A percentile compares a stretch with the other conserved stretches of the same genome.
These are phyloP conservation scores for Benincasa hispida DNA, from an alignment of 306 rosid species.

Conservation along the genomic window DNA sequence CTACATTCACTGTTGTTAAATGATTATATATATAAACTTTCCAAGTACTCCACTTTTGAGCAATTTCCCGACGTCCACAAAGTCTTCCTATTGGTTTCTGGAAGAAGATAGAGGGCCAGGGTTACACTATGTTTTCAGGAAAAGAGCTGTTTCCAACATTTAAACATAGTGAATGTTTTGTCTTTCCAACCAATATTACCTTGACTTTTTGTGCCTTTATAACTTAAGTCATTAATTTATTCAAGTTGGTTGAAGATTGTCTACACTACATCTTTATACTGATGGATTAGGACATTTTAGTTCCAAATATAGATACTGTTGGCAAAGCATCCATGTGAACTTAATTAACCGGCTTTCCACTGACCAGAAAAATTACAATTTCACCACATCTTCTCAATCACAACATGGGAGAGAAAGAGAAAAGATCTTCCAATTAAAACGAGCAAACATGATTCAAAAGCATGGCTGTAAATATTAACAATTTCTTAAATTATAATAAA, in stretches of 20 bases:
- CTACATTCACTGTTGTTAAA: neutral
- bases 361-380: neutral
- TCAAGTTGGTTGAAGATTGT: neutral
- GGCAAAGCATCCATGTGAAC: neutral
- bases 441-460: neutral
- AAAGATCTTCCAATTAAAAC: neutral
- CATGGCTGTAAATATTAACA: neutral
- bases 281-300: neutral
- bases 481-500: neutral
- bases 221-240: neutral
- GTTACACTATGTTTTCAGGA: neutral
- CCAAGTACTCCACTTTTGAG: neutral
- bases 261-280: neutral
- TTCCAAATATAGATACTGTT: neutral
- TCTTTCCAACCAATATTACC: neutral
- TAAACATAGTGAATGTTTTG: neutral
- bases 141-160: neutral
- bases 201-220: neutral
- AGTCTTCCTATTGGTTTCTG: neutral
- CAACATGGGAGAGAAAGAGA: neutral
- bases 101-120: neutral
- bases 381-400: neutral
- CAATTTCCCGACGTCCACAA: neutral
- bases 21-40: neutral
- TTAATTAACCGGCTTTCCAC: neutral